Percentiles rank a stretch among this genome's conserved stretches.
Evolutionary conservation across 2,329 filamentous ascomycete genomes (phyloP).

Genomic region (Epichloe sp.): DNA sequence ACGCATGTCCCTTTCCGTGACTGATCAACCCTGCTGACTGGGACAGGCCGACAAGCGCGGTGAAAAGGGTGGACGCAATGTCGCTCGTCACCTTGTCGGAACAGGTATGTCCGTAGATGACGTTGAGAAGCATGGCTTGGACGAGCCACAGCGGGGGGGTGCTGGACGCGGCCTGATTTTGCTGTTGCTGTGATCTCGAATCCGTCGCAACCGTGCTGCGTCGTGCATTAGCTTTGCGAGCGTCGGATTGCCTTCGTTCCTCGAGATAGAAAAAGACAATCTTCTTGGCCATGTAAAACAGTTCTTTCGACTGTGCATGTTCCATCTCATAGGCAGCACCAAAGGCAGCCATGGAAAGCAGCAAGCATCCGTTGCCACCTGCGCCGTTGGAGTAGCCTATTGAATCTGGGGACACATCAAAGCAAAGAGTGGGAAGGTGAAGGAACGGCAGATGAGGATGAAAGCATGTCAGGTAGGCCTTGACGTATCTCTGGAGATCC

Average conservation of each 20-base stretch:
- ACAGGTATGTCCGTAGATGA: constrained; percentile 91
- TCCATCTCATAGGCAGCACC: constrained; percentile 83
- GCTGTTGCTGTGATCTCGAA: constrained; percentile 33
- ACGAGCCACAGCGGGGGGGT: constrained; percentile 91
- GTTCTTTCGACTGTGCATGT: constrained; percentile 60
- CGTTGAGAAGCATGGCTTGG: constrained; percentile 91
- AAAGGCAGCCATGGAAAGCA: constrained; percentile 68
- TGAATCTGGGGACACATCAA: constrained; percentile 62
- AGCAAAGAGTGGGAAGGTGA: constrained; percentile 81
- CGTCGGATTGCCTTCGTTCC: constrained; percentile 75
- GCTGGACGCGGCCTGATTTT: constrained; percentile 43
- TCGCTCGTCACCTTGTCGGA: constrained; percentile 83
- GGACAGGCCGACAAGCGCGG: constrained; percentile 79
- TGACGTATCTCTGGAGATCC: constrained; percentile 82
- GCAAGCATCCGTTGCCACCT: constrained; percentile 73
- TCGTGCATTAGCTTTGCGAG: constrained; percentile 49
- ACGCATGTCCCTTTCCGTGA: constrained; percentile 11
- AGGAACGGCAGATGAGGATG: constrained; percentile 93
- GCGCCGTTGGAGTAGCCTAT: constrained; percentile 47
- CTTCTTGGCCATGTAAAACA: constrained; percentile 90
- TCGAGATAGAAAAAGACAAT: constrained; percentile 91
- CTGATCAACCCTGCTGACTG: constrained; percentile 66
- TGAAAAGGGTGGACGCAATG: constrained; percentile 84
- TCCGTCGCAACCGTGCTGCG: constrained; percentile 36
- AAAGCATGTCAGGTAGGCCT: constrained; percentile 81